Conservation (phyloP, 371 early-diverging fungal genomes). For the Actinomortierella wolfii region DNA sequence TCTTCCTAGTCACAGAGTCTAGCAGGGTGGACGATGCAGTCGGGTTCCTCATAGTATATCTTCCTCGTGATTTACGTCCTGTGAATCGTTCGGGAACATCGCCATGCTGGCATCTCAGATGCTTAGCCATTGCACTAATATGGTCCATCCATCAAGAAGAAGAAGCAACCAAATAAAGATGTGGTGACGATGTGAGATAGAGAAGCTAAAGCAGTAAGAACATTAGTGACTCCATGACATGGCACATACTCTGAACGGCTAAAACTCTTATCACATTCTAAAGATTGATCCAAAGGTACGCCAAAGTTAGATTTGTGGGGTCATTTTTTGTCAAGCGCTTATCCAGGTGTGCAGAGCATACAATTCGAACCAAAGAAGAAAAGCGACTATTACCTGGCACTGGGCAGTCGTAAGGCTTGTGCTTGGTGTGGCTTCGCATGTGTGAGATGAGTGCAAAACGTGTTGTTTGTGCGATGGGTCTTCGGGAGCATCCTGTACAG, state of each 20-base stretch:
- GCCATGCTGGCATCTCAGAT: conserved; percentile 45
- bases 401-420: conserved; percentile 69
- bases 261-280: conserved; percentile 48
- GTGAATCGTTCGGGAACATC: conserved; percentile 46
- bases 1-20: neutral
- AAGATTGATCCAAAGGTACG: neutral
- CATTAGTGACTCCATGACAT: neutral
- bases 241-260: conserved; percentile 39
- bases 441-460: conserved; percentile 71
- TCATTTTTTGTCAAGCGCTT: neutral
- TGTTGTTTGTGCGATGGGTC: conserved; percentile 63
- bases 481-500: conserved; percentile 54
- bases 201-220: neutral
- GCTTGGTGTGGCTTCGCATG: conserved; percentile 71
- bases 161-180: neutral
- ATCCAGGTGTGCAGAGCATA: neutral
- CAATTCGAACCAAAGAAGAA: neutral
- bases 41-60: conserved; percentile 46
- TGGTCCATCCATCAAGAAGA: neutral
- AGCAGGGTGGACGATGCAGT: conserved; percentile 40
- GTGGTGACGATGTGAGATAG: neutral
- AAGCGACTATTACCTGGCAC: conserved; percentile 31
- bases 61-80: conserved; percentile 41
- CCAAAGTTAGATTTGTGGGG: neutral
- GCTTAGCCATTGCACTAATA: conserved; percentile 46